These are phyloP conservation scores for Punica granatum DNA, from an alignment of 345 rosid genomes.

Conservation along the genomic window DNA sequence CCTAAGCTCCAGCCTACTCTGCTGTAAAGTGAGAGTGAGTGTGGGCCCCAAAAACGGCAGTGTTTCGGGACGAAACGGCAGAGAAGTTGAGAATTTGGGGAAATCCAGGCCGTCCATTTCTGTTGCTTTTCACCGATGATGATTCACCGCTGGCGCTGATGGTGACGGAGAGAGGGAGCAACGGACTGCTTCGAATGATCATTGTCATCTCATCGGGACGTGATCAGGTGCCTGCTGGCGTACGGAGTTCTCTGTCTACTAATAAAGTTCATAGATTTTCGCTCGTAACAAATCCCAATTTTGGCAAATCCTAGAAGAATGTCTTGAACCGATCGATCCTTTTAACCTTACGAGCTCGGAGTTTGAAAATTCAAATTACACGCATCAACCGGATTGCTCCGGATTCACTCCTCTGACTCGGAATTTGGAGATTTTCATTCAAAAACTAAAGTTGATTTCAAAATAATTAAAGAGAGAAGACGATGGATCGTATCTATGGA, in stretches of 20 bases:
- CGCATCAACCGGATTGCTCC: too few species aligned
- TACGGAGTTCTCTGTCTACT: not conserved
- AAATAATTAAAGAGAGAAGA: too few species aligned
- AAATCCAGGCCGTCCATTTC: not conserved
- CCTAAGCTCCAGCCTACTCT: not conserved
- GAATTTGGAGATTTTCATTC: too few species aligned
- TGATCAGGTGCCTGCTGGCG: not conserved
- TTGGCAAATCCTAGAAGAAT: not conserved
- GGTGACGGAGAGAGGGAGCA: too few species aligned
- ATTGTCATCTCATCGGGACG: too few species aligned
- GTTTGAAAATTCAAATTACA: not conserved
- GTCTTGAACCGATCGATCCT: not conserved
- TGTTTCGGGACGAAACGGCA: not conserved
- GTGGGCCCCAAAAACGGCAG: not conserved
- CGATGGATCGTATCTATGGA: too few species aligned
- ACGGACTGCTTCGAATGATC: too few species aligned
- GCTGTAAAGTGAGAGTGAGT: not conserved
- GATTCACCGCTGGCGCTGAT: too few species aligned
- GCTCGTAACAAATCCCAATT: not conserved
- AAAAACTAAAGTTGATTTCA: too few species aligned
- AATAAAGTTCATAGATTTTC: too few species aligned
- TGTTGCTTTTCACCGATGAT: not conserved
- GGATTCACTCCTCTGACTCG: too few species aligned
- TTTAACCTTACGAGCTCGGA: not conserved
- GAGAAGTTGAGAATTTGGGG: not conserved